Base-by-base conservation (phyloP, 2,329 filamentous ascomycete genomes). In the Fusarium sp. region DNA sequence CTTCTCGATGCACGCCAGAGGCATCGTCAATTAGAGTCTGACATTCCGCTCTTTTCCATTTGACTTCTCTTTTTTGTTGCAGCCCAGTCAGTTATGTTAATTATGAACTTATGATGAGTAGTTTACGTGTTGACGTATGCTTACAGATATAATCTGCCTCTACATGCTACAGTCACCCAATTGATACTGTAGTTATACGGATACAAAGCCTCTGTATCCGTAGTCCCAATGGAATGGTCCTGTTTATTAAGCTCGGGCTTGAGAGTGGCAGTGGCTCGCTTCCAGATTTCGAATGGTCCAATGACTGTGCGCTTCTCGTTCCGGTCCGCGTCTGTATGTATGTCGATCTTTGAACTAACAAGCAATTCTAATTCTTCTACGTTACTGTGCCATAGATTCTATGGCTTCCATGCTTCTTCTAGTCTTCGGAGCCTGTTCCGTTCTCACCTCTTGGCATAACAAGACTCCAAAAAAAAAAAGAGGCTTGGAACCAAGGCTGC, bases 1-100 rank as follows among this genome's bases (percentile, higher is more conserved):
- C 74, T 75, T 75, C 64, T 70, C 57, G 63, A 74, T 74, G 72
- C 71, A 74, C 56, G 63, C 72, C 57, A 69, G 56, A 66, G 66
- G 62, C 53, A 59, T 59, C 42, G 29, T 50, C 31, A 59, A 59
- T 62, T 54, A 52, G 62, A 65, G 56, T 43, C 59, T 69, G 49
- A 37, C 49, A 62, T 71, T 68, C 65, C 66, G 65, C 65, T 43
- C 24, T 21, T 28, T 12, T 20, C 31, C 15, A 33, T 33, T 23
- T 2, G 18, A 11, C 16, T 18, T 20, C 12, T 15, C 9, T 21
- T 16, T 24, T 52, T 26, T 15, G 23, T 35, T 15, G n/a, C 33
- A 18, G n/a, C 21, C 37, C 29, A 26, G 9, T 26, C 9, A 26
- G 6, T n/a, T 35, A 21, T 15, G 29, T 38, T 6, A 16, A 21